phyloP scores from a whole-genome alignment of 1,139 yeast species.

The Debaryomycetaceae sp. region DNA sequence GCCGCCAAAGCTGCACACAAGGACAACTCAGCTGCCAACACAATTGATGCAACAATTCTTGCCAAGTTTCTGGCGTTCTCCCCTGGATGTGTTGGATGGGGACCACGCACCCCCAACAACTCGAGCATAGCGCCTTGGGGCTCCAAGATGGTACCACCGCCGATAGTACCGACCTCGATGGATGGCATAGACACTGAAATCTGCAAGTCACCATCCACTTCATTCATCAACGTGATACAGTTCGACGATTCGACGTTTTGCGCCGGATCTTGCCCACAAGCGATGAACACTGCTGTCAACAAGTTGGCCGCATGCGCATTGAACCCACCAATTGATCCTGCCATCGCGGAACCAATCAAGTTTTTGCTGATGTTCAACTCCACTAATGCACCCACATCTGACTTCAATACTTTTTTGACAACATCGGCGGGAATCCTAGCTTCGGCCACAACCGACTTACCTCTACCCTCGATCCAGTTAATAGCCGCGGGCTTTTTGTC shows the following conservation, averaged over 20 bases:
- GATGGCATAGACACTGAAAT: conserved; percentile 98
- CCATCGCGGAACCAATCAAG: conserved; percentile 96
- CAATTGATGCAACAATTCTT: conserved; percentile 90
- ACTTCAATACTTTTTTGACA: conserved; percentile 77
- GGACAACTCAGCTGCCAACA: conserved; percentile 93
- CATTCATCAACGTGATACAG: conserved; percentile 93
- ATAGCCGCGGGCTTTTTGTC: conserved; percentile 98
- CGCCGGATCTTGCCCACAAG: conserved; percentile 98
- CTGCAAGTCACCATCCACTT: conserved; percentile 73
- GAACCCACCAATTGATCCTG: conserved; percentile 96
- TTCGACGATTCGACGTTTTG: conserved; percentile 96
- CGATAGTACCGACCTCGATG: conserved; percentile 98
- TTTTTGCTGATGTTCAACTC: conserved; percentile 86
- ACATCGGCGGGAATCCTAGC: conserved; percentile 82
- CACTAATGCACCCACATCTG: conserved; percentile 88
- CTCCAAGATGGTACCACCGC: conserved; percentile 97
- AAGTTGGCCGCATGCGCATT: conserved; percentile 97
- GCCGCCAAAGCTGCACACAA: conserved; percentile 95
- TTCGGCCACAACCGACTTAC: conserved; percentile 97
- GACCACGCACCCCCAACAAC: conserved; percentile 90
- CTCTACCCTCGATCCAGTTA: conserved; percentile 99
- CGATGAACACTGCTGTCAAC: conserved; percentile 88
- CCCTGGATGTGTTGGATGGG: conserved; percentile 92
- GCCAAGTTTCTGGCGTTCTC: conserved; percentile 94
- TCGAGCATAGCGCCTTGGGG: conserved; percentile 98